Conservation (phyloP, 2,329 filamentous ascomycete genomes). For the Diaporthe sp. region DNA sequence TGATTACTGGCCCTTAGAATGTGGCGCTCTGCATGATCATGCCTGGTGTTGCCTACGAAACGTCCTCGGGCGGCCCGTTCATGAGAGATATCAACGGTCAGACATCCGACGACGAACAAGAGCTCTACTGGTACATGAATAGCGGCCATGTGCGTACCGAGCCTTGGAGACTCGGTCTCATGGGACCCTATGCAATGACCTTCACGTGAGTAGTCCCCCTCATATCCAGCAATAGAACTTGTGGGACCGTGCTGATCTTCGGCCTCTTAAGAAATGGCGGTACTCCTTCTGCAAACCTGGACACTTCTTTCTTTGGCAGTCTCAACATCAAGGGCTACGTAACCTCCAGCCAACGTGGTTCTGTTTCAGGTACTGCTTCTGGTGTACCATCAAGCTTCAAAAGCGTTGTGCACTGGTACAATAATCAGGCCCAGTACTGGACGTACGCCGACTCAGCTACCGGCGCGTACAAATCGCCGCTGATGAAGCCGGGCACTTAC, state of each 20-base stretch:
- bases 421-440: slow-evolving; percentile 76
- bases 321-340: slow-evolving; percentile 72
- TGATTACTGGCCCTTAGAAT: slow-evolving; percentile 20
- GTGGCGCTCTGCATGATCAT: slow-evolving; percentile 74
- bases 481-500: slow-evolving; percentile 78
- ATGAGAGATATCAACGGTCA: slow-evolving; percentile 76
- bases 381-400: slow-evolving; percentile 68
- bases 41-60: slow-evolving; percentile 64
- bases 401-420: slow-evolving; percentile 76
- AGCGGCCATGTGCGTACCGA: slow-evolving; percentile 75
- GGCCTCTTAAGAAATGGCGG: background rate
- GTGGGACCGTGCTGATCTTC: background rate
- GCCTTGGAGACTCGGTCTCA: slow-evolving; percentile 71
- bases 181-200: slow-evolving; percentile 71
- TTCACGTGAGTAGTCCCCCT: background rate
- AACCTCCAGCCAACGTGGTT: slow-evolving; percentile 67
- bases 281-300: slow-evolving; percentile 15
- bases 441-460: slow-evolving; percentile 63
- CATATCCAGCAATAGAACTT: too few relatives aligned
- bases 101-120: slow-evolving; percentile 70
- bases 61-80: slow-evolving; percentile 76
- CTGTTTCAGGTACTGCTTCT: slow-evolving; percentile 71
- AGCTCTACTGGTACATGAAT: slow-evolving; percentile 79
- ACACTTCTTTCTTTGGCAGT: slow-evolving; percentile 9
- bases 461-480: slow-evolving; percentile 73